Percentiles rank a stretch among this genome's conserved stretches.
Evolutionary conservation across 306 rosid genomes (phyloP).

Genomic region (Sicyos baderoa): DNA sequence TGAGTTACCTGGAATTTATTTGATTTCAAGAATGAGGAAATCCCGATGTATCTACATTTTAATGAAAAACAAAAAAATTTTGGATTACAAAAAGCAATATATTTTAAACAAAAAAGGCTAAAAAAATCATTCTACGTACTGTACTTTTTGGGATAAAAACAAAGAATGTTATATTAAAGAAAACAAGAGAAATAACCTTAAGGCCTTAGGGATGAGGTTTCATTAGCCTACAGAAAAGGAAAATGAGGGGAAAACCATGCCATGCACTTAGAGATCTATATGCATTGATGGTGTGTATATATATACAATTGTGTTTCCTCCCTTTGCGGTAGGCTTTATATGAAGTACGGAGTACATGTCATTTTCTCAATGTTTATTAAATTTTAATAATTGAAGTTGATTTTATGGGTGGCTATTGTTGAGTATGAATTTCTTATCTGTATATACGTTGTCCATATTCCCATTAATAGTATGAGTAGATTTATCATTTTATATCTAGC

Average conservation of each 20-base stretch:
- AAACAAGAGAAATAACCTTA: not conserved
- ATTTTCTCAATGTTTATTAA: not conserved
- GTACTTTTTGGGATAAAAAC: not conserved
- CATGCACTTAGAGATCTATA: not conserved
- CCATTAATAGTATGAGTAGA: too few species aligned
- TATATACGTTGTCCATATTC: not conserved
- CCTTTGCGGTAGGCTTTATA: not conserved
- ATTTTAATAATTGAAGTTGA: not conserved
- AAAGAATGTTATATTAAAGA: not conserved
- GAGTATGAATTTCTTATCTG: not conserved
- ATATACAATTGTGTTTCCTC: not conserved
- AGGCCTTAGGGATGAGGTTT: not conserved
- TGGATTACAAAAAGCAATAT: not conserved
- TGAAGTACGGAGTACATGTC: not conserved
- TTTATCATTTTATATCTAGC: too few species aligned
- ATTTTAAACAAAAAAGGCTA: not conserved
- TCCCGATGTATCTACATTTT: not conserved
- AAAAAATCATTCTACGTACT: not conserved
- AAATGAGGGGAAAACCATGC: not conserved
- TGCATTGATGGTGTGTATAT: not conserved
- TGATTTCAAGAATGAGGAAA: constrained; percentile 1
- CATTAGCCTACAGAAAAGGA: not conserved
- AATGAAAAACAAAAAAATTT: not conserved
- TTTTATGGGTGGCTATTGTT: not conserved
- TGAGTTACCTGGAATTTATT: not conserved